Percentiles rank a stretch among this genome's conserved stretches.
These are phyloP conservation scores for Viola odorata DNA, from an alignment of 345 rosid species.

Conservation along the genomic window DNA sequence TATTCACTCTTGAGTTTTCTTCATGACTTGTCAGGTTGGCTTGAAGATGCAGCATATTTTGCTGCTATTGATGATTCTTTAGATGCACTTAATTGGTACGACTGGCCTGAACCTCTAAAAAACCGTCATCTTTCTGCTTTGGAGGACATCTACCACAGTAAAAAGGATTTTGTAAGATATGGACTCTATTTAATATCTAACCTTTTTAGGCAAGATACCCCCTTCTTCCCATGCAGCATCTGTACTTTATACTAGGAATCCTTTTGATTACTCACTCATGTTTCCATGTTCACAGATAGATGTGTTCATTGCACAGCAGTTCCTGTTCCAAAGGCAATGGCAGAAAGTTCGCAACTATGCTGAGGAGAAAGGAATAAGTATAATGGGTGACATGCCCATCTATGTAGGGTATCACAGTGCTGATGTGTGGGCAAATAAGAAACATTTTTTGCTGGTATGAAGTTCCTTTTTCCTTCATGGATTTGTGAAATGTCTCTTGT, in stretches of 20 bases:
- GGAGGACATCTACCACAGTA: conserved; percentile 69
- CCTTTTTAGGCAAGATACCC: conserved; percentile 11
- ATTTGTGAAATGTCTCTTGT: conserved; percentile 3
- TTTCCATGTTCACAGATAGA: conserved; percentile 52
- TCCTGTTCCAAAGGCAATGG: conserved; percentile 97
- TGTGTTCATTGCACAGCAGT: conserved; percentile 80
- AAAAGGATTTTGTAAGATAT: conserved; percentile 72
- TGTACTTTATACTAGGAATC: conserved; percentile 5
- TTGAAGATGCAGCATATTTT: conserved; percentile 93
- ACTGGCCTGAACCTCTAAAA: conserved; percentile 82
- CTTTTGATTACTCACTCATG: conserved; percentile 14
- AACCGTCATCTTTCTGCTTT: conserved; percentile 79
- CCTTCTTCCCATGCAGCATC: neutral
- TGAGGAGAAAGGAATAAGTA: conserved; percentile 54
- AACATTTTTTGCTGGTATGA: conserved; percentile 74
- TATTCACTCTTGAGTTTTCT: conserved; percentile 2
- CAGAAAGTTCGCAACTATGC: conserved; percentile 74
- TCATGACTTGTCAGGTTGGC: conserved; percentile 64
- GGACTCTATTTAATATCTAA: neutral
- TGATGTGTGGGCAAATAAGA: conserved; percentile 96
- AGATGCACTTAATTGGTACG: conserved; percentile 66
- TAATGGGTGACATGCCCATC: conserved; percentile 99
- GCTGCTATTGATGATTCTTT: conserved; percentile 71
- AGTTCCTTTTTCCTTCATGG: conserved; percentile 9
- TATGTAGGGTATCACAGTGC: conserved; percentile 97